Conservation (phyloP, 805 yeast species). For the Cyberlindnera euphorbiiphila region DNA sequence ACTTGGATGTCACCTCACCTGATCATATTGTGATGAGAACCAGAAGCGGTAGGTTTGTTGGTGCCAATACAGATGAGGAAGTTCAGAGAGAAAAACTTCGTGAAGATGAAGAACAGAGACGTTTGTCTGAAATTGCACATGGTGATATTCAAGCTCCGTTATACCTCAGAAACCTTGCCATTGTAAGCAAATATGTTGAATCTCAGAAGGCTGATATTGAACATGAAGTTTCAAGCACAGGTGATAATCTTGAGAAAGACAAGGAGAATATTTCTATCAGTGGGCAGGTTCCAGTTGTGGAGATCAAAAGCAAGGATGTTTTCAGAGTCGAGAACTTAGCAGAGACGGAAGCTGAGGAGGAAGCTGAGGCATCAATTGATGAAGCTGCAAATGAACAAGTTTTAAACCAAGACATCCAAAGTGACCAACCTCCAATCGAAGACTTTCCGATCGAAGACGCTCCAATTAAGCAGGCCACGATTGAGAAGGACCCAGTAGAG, state of each 20-base stretch:
- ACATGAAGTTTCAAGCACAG: background rate
- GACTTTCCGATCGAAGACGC: too few species aligned
- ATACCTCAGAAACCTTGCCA: slow-evolving; percentile 14
- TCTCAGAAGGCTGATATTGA: too few species aligned
- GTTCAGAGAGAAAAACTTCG: slow-evolving; percentile 21
- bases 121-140: slow-evolving; percentile 21
- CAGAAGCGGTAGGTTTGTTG: slow-evolving; percentile 30
- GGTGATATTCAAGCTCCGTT: slow-evolving; percentile 12
- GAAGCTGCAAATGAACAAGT: too few species aligned
- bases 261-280: too few species aligned
- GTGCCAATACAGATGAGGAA: slow-evolving; percentile 27
- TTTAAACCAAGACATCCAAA: too few species aligned
- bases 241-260: background rate
- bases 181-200: slow-evolving; percentile 16
- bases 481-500: too few species aligned
- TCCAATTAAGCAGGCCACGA: too few species aligned
- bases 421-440: too few species aligned
- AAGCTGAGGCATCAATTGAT: background rate
- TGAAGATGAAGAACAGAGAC: slow-evolving; percentile 20
- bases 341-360: background rate
- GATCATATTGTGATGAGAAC: slow-evolving; percentile 28
- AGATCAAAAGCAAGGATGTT: too few species aligned
- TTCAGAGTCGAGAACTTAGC: too few species aligned
- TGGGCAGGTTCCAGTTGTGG: too few species aligned
- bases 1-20: background rate